phyloP scores from a whole-genome alignment of 2,329 filamentous ascomycete species.

The Paracoccidioides lutzii region DNA sequence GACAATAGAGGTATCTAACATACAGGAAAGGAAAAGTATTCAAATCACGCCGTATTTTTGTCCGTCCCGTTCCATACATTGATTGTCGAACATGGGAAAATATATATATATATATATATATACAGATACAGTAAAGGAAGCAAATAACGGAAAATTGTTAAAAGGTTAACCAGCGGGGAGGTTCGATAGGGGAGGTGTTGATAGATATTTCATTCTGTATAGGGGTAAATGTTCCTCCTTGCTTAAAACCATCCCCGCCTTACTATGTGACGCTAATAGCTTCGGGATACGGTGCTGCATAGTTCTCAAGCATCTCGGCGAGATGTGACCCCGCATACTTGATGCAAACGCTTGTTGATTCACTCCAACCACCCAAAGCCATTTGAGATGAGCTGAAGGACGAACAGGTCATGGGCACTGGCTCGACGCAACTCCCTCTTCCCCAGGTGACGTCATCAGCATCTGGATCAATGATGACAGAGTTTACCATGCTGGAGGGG shows the following conservation, averaged over 20 bases:
- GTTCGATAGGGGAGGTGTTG: too few species aligned
- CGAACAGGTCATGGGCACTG: neutral
- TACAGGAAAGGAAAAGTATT: too few species aligned
- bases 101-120: too few species aligned
- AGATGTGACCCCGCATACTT: neutral
- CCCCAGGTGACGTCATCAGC: neutral
- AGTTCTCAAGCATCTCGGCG: neutral
- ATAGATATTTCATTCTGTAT: too few species aligned
- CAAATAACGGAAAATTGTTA: too few species aligned
- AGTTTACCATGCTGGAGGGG: neutral
- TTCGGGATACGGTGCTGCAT: neutral
- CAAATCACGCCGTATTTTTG: too few species aligned
- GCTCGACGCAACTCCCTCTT: neutral
- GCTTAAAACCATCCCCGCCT: neutral
- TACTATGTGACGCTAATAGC: neutral
- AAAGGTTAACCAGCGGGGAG: too few species aligned
- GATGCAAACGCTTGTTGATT: neutral
- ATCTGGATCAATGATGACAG: neutral
- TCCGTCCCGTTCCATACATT: too few species aligned
- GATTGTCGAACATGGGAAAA: too few species aligned
- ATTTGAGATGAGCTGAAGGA: neutral
- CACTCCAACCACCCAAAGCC: neutral
- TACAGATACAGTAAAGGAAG: too few species aligned
- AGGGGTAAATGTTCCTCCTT: neutral
- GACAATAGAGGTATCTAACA: too few species aligned